A percentile compares a stretch with the other conserved stretches of the same genome.
phyloP scores from a whole-genome alignment of 2,329 filamentous ascomycete species.

The Microascus cirrosus region DNA sequence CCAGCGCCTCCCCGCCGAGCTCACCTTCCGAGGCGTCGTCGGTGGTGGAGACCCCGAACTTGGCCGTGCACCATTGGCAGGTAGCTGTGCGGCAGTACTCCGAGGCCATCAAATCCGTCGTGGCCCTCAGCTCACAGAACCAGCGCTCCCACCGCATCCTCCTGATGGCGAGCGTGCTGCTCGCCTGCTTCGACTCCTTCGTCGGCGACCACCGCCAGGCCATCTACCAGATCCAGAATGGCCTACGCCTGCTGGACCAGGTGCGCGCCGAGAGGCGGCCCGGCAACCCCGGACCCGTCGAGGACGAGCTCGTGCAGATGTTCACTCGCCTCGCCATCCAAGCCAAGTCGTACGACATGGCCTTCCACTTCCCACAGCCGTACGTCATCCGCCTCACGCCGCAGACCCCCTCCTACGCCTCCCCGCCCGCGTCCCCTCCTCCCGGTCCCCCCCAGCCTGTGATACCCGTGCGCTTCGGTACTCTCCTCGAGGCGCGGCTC shows the following conservation, averaged over 20 bases:
- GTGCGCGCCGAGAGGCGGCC: conserved; percentile 31
- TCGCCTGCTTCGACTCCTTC: conserved; percentile 60
- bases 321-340: conserved; percentile 54
- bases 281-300: conserved; percentile 28
- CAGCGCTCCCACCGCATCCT: conserved; percentile 36
- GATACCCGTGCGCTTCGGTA: conserved; percentile 1
- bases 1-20: conserved; percentile 35
- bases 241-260: conserved; percentile 41
- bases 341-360: conserved; percentile 58
- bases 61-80: conserved; percentile 40
- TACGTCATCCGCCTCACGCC: conserved; percentile 43
- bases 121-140: conserved; percentile 29
- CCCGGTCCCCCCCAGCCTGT: conserved; percentile 5
- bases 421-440: conserved; percentile 31
- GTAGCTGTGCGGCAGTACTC: conserved; percentile 50
- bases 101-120: conserved; percentile 39
- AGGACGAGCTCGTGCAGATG: conserved; percentile 50
- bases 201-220: conserved; percentile 52
- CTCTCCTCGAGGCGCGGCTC: conserved; percentile 35
- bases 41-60: conserved; percentile 21
- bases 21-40: conserved; percentile 24
- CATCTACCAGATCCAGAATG: conserved; percentile 49
- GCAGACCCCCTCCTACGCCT: conserved; percentile 9
- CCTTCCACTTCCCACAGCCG: conserved; percentile 53
- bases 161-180: conserved; percentile 53